phyloP scores from a whole-genome alignment of 139 green algal genomes.

The Ostreobium quekettii region DNA sequence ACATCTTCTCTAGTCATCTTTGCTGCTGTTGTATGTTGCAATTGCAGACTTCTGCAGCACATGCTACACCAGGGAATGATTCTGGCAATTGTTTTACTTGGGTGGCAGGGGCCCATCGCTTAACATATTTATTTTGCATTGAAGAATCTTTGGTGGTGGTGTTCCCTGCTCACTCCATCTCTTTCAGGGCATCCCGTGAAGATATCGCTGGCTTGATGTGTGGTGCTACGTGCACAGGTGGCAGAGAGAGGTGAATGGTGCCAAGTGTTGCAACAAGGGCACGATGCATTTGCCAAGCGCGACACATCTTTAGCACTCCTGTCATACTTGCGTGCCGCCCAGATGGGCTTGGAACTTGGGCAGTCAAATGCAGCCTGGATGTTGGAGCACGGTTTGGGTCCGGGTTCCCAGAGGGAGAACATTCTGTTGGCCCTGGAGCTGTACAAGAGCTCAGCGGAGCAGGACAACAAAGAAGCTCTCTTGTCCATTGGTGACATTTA shows the following conservation, averaged over 20 bases:
- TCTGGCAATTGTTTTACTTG: too few species aligned
- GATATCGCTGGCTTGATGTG: too few species aligned
- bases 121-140: too few species aligned
- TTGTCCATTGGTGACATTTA: constrained; percentile 73
- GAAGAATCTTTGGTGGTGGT: too few species aligned
- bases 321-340: constrained; percentile 66
- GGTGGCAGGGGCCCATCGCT: too few species aligned
- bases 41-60: too few species aligned
- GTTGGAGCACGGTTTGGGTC: constrained; percentile 41
- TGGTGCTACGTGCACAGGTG: constrained; percentile 28
- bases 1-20: too few species aligned
- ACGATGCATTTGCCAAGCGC: constrained; percentile 20
- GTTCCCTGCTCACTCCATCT: too few species aligned
- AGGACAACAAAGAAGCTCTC: constrained; percentile 65
- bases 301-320: constrained; percentile 37
- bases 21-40: too few species aligned
- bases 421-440: constrained; percentile 40
- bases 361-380: constrained; percentile 91
- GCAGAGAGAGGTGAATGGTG: constrained; percentile 47
- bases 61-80: too few species aligned
- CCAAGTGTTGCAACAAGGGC: constrained; percentile 32
- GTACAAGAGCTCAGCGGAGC: constrained; percentile 54
- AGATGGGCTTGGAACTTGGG: constrained; percentile 81
- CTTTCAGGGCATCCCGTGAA: too few species aligned
- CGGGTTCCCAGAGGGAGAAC: neutral